phyloP scores from a whole-genome alignment of 129 eudicot species.

The Flaveria robusta region DNA sequence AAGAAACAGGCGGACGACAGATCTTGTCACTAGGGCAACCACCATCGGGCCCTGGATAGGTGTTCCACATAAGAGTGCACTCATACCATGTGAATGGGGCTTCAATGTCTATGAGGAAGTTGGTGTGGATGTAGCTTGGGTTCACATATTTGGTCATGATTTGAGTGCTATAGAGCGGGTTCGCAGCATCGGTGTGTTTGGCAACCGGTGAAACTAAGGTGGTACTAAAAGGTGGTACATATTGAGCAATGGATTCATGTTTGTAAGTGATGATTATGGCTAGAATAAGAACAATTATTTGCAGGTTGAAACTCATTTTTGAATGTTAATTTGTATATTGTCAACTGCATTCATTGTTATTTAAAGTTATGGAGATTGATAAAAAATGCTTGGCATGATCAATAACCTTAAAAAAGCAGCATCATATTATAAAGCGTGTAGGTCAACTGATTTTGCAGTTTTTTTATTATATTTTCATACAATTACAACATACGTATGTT shows the following conservation, averaged over 20 bases:
- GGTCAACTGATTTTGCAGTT: too few species aligned
- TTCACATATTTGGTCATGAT: constrained; percentile 14
- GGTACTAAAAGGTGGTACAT: constrained; percentile 10
- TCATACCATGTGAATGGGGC: constrained; percentile 26
- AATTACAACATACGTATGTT: too few species aligned
- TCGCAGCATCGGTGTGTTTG: constrained; percentile 21
- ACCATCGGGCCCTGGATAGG: neutral
- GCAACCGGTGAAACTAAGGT: neutral
- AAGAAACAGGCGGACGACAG: constrained; percentile 14
- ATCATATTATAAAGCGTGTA: neutral
- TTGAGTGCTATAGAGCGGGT: constrained; percentile 14
- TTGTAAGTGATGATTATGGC: constrained; percentile 1
- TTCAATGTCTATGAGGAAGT: constrained; percentile 24
- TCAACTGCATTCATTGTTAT: neutral
- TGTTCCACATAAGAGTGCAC: constrained; percentile 3
- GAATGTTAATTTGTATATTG: neutral
- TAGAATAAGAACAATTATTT: neutral
- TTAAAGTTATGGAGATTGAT: neutral
- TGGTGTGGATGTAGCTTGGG: constrained; percentile 11
- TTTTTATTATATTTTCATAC: too few species aligned
- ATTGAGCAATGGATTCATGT: constrained; percentile 20
- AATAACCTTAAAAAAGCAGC: neutral
- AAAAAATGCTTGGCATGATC: neutral
- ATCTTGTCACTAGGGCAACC: neutral
- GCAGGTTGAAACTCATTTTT: constrained; percentile 7